Evolutionary conservation across 2,329 filamentous ascomycete genomes (phyloP), one percentile per base, ranked within the genome.

Genomic region (Cercospora sesami): DNA sequence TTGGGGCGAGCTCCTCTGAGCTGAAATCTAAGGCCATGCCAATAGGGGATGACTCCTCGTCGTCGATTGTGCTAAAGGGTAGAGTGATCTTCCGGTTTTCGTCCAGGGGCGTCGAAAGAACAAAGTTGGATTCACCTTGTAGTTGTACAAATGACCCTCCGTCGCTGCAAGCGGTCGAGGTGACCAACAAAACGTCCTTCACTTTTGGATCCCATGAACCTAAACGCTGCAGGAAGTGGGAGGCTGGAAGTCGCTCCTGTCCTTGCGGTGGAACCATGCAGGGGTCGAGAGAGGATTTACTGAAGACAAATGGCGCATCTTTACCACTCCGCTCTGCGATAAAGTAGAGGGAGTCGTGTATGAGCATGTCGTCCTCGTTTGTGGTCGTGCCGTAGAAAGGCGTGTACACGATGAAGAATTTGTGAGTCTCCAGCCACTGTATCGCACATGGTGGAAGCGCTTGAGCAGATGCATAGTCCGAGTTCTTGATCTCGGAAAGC

Each of bases 151-250:
- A 81, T 10, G 97, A 80, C 4, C 92, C 92, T 71, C 97, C 86
- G 72, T 96, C 93, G 12, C 89, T 86, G 3, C 89, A 90, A 18
- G 90, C 89, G 1, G 93, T 96, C 3, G 93, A 96, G 2, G 92
- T 87, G 26, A 97, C 84, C 58, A 99, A 86, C 12, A 99, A 82
- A 45, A 94, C 82, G 77, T 99, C 94, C 70, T 91, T 88, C 8
- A 98, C 82, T 71, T 90, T 87, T 0, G 93, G 93, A 28, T 89
- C 87, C 79, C 94, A 98, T 67, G 93, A 88, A 75, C 89, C 89
- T 16, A 99, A 81, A 60, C 95, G 88, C 63, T 90, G 82, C 60
- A 95, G 85, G 64, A 91, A 92, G 75, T 97, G 91, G 73, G 94
- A 90, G 12, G 93, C 90, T 0, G 88, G 88, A 12, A 82, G 63